phyloP scores from a whole-genome alignment of 2,329 filamentous ascomycete species.

The Helotiales sp. region DNA sequence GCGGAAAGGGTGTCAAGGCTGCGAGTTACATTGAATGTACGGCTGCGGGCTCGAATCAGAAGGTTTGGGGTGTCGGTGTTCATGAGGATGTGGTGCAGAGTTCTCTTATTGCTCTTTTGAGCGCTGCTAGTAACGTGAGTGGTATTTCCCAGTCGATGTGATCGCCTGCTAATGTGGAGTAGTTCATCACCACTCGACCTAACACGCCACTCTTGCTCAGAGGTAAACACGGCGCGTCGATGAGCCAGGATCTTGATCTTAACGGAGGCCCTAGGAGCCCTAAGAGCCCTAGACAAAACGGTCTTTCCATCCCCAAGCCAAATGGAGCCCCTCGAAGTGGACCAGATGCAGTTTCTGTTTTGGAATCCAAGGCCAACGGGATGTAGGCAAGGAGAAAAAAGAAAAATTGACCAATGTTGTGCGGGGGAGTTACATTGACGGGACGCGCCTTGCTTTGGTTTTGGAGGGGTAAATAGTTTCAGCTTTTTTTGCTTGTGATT shows the following conservation, averaged over 20 bases:
- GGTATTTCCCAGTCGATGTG: not conserved
- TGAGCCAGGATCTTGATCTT: conserved; percentile 47
- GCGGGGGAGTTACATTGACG: conserved; percentile 21
- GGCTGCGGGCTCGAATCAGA: conserved; percentile 66
- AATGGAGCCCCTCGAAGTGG: conserved; percentile 35
- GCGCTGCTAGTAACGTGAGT: conserved; percentile 84
- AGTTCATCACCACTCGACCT: conserved; percentile 76
- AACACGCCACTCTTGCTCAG: conserved; percentile 70
- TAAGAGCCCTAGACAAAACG: conserved; percentile 30
- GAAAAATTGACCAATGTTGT: not conserved
- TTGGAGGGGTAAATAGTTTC: conserved; percentile 32
- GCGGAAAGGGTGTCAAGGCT: conserved; percentile 83
- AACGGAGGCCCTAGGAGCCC: conserved; percentile 32
- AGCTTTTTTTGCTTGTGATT: conserved; percentile 24
- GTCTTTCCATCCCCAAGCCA: conserved; percentile 37
- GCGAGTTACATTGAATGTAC: conserved; percentile 94
- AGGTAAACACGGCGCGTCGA: conserved; percentile 55
- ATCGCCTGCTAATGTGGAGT: conserved; percentile 26
- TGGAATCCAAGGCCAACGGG: conserved; percentile 50
- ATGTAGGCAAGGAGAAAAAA: conserved; percentile 26
- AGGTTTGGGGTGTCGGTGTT: conserved; percentile 89
- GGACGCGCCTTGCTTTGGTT: conserved; percentile 22
- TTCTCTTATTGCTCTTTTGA: conserved; percentile 82
- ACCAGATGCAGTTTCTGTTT: conserved; percentile 44
- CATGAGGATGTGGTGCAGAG: conserved; percentile 93